Conservation (phyloP, 1,139 yeast genomes). For the Candida mesenterica region DNA sequence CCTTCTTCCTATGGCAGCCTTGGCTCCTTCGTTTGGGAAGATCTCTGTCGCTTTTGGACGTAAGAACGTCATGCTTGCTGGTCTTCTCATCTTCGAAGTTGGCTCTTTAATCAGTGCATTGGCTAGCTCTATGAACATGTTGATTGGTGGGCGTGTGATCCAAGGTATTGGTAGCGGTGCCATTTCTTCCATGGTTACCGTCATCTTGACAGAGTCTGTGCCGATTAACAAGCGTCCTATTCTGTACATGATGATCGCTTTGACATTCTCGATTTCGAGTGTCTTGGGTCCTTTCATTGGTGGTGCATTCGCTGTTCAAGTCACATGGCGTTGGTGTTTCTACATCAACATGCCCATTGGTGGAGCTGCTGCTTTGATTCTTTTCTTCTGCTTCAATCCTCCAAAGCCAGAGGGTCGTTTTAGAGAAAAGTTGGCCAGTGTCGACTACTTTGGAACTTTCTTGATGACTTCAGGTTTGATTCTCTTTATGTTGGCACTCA, state of each 20-base stretch:
- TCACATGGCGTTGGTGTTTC: slow-evolving; percentile 79
- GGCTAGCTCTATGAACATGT: slow-evolving; percentile 53
- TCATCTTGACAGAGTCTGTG: slow-evolving; percentile 59
- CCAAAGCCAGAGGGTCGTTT: slow-evolving; percentile 47
- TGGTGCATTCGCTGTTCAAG: slow-evolving; percentile 62
- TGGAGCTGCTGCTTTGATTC: slow-evolving; percentile 49
- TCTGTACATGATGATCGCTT: slow-evolving; percentile 48
- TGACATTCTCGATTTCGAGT: slow-evolving; percentile 54
- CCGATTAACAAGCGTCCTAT: slow-evolving; percentile 58
- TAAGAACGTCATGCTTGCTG: slow-evolving; percentile 48
- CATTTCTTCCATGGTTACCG: slow-evolving; percentile 55
- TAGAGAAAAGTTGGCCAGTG: slow-evolving; percentile 35
- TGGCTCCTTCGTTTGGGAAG: slow-evolving; percentile 61
- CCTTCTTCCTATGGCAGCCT: slow-evolving; percentile 56
- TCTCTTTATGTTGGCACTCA: slow-evolving; percentile 46
- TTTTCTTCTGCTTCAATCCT: slow-evolving; percentile 55
- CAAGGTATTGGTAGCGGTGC: slow-evolving; percentile 78
- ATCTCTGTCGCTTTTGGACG: slow-evolving; percentile 62
- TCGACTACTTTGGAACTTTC: slow-evolving; percentile 51
- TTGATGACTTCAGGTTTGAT: slow-evolving; percentile 42
- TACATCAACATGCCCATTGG: slow-evolving; percentile 71
- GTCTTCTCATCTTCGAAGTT: slow-evolving; percentile 54
- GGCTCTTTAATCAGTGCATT: slow-evolving; percentile 65
- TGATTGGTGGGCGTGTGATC: slow-evolving; percentile 68
- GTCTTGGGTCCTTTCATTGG: slow-evolving; percentile 68